Evolutionary conservation across 768 basidiomycete genomes (phyloP), one percentile per base, ranked within the genome.

Genomic region (Saitozyma podzolica): DNA sequence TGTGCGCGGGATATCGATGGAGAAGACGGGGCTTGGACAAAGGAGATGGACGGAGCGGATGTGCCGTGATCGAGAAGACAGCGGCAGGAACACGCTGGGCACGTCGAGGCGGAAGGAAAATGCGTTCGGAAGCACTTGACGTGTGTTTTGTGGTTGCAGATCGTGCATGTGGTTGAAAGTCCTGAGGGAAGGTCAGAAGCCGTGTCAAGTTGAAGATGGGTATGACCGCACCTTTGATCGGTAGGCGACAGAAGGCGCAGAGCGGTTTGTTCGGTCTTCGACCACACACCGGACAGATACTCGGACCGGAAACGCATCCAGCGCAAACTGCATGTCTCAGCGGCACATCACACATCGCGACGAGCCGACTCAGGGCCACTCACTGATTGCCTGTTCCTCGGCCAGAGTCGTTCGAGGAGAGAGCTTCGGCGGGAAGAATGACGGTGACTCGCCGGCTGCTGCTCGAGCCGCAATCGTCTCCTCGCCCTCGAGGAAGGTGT

Each of bases 181-280:
- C 73, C 73, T 75, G 51, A 8, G 19, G 5, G 50, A 20, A 20
- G 9, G 40, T 39, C 20, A 40, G 8, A 37, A 29, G 48, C 45
- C 43, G n/a, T 6, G 6, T 50, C 9, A 4, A 20, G 8, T 6
- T 17, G 11, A 45, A 45, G 14, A 20, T 37, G 51, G 40, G 39
- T 10, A 53, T 41, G 16, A n/a, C 10, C 74, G 64, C 37, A 78
- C 78, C 76, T 68, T 70, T 71, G 62, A 79, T 69, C 4, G 78
- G 76, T 8, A 79, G 56, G n/a, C 71, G 64, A 57, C 78, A 79
- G 49, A 68, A 67, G 6, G 74, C 54, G 57, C 78, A 79, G 13
- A 67, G 9, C 7, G 69, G 61, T 14, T 42, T 55, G 17, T 54
- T 49, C 14, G 66, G 56, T n/a, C 47, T 41, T 37, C 62, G 50